Evolutionary conservation across 768 basidiomycete species (phyloP).

Genomic region (Lepiota brunneoincarnata): DNA sequence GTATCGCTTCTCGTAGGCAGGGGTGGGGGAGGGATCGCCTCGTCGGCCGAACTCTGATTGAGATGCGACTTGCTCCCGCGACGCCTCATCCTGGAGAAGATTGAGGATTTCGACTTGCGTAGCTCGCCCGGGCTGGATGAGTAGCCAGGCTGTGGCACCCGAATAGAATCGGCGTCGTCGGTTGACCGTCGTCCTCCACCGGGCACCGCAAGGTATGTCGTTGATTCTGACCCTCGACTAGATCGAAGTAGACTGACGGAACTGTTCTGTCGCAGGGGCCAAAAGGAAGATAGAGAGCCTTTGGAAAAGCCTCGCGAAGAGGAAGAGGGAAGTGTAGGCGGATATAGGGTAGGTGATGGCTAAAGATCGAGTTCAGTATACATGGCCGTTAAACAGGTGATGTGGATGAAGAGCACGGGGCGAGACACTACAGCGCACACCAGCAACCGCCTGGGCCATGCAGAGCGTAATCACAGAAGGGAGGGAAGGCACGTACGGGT

Average conservation of each 20-base stretch:
- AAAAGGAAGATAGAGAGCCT: conserved; percentile 24
- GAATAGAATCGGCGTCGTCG: conserved; percentile 16
- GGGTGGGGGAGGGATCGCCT: conserved; percentile 8
- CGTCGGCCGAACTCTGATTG: conserved; percentile 8
- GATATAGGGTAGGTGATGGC: neutral
- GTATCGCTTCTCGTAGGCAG: neutral
- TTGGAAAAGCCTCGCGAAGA: conserved; percentile 24
- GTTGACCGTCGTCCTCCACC: conserved; percentile 13
- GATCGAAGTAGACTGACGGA: conserved; percentile 16
- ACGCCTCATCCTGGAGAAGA: conserved; percentile 8
- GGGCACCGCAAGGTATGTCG: conserved; percentile 19
- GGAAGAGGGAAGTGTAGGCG: conserved; percentile 14
- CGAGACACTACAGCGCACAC: neutral
- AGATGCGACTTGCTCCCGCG: conserved; percentile 13
- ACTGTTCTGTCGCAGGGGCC: conserved; percentile 18
- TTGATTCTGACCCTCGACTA: conserved; percentile 18
- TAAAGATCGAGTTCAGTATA: conserved; percentile 1
- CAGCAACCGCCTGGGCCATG: neutral
- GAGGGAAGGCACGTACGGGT: neutral
- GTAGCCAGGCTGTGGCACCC: conserved; percentile 11
- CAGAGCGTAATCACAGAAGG: neutral
- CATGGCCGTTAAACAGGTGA: neutral
- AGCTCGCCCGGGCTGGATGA: conserved; percentile 12
- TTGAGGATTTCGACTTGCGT: conserved; percentile 13
- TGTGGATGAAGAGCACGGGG: too few species aligned